These are phyloP conservation scores for Fraxinus anomala DNA, from an alignment of 257 asterid genomes.

Conservation along the genomic window DNA sequence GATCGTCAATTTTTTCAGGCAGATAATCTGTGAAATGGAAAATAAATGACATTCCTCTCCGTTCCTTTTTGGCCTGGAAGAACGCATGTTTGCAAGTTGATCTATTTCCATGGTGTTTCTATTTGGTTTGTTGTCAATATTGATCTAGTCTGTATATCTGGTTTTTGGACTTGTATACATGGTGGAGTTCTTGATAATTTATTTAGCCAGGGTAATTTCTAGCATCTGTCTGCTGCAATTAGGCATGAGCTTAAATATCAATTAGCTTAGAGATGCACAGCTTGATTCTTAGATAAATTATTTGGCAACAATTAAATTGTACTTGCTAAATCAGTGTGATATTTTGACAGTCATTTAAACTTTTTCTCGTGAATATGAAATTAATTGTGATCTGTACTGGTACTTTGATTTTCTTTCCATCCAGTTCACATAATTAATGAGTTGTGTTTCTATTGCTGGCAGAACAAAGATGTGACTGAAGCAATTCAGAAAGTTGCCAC, in stretches of 20 bases:
- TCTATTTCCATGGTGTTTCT: background rate
- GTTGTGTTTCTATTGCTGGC: constrained; percentile 19
- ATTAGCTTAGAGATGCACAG: background rate
- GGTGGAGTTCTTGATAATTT: background rate
- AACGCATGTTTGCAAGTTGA: background rate
- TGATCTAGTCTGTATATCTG: background rate
- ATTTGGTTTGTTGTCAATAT: background rate
- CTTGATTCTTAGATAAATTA: background rate
- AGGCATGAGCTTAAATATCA: background rate
- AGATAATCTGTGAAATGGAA: background rate
- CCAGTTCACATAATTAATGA: background rate
- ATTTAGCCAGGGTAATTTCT: background rate
- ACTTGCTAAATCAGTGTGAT: background rate
- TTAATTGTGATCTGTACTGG: background rate
- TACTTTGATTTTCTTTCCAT: background rate
- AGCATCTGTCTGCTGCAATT: background rate
- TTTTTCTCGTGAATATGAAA: background rate
- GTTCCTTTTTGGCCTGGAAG: background rate
- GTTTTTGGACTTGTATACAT: background rate
- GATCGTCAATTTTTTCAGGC: background rate
- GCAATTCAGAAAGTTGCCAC: constrained; percentile 92
- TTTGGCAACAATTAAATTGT: background rate
- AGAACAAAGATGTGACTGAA: constrained; percentile 80
- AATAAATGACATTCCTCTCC: background rate
- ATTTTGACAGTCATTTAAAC: background rate